These are phyloP conservation scores for Marchantia polymorpha DNA, from an alignment of 225 moss, liverwort and hornwort species.

Conservation along the genomic window DNA sequence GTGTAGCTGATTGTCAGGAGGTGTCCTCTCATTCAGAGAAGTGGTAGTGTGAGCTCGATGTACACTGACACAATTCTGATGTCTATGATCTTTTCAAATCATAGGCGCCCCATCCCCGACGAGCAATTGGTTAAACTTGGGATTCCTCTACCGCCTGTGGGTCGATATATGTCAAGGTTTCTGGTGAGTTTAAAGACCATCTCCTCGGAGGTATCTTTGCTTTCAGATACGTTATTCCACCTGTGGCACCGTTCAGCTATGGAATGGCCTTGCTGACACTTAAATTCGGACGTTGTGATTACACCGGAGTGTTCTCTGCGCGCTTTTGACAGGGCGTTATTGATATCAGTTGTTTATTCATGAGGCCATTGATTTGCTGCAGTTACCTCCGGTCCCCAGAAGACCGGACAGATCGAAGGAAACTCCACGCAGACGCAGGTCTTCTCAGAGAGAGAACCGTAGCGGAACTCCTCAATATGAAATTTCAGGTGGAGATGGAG, in stretches of 20 bases:
- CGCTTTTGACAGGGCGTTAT: background rate
- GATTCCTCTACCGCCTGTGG: constrained; percentile 49
- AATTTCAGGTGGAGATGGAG: background rate
- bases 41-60: no score
- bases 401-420: constrained; percentile 25
- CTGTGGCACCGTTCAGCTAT: background rate
- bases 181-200: constrained; percentile 17
- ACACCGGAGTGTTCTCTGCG: background rate
- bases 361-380: constrained; percentile 3
- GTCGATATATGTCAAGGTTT: constrained; percentile 44
- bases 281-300: background rate
- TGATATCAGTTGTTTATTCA: background rate
- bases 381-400: constrained; percentile 37
- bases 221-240: background rate
- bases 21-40: no score
- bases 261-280: background rate
- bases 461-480: background rate
- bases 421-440: constrained; percentile 17
- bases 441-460: constrained; percentile 2
- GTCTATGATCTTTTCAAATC: background rate
- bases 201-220: background rate
- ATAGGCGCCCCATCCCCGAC: constrained; percentile 40
- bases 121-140: constrained; percentile 45
- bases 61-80: background rate
- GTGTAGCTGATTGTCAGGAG: no score